Base-by-base conservation (phyloP, 495 filamentous ascomycete genomes). In the Tuber umbilicatum region DNA sequence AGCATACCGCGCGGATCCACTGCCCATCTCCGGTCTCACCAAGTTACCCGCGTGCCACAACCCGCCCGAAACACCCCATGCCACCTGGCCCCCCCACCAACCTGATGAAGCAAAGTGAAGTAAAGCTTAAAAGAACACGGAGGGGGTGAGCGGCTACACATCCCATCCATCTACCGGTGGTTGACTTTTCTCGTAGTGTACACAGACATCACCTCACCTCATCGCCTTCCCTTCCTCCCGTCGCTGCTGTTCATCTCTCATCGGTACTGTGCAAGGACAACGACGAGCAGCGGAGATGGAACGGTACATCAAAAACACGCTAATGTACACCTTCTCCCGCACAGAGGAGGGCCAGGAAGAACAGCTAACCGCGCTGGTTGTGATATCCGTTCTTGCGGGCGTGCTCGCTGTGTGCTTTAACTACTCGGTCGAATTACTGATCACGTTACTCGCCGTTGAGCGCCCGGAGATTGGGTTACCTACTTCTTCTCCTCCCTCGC, bases 251-350 rank as follows among this genome's bases (percentile, higher is more conserved):
- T 14, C 27, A 35, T 35, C 55, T 35, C 27, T 64, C 27, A 64
- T 27, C 31, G 10, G 55, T 17, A 64, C 50, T 17, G 31, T 31
- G 14, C 55, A 19, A 64, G 27, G 3, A 14, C 55, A 17, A 64
- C 55, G 27, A 35, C 55, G 19, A 60, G 45, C 21, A 64, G 27
- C 27, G 35, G 55, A 64, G 55, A 64, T 64, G 55, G 55, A 64
- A 35, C 55, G 5, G 31, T 35, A 64, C 55, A 64, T 64, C 55
- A 35, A 64, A 64, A 19, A 31, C 14, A 35, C 27, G 0, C 55
- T 64, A 35, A 64, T 64, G 55, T 64, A 64, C 55, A 64, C 55
- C 55, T 64, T 64, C 55, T 64, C 55, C 55, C 55, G 27, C 27
- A 35, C 55, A 4, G 55, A 64, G 55, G 55, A 64, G 16, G 55